Evolutionary conservation across 2,329 filamentous ascomycete genomes (phyloP), one percentile per base, ranked within the genome.

Genomic region (Diaporthe citriasiana): DNA sequence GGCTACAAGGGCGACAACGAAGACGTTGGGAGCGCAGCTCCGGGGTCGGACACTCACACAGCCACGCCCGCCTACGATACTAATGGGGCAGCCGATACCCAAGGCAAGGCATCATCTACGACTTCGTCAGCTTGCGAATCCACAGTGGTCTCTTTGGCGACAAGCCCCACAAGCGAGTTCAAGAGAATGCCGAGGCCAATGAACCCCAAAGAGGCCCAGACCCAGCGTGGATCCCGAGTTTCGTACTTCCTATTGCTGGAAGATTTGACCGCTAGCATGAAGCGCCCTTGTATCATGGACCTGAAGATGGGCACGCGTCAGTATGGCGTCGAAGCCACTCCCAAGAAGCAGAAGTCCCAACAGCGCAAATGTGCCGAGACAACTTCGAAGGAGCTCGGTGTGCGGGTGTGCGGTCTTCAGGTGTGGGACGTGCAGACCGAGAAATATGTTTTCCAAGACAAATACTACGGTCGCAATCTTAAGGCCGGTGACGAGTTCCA

Each of bases 291-390:
- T 83, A 97, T 99, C 74, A 93, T 99, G 83, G 97, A 99, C 81
- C 87, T 99, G 76, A 99, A 99, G 82, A 99, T 99, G 97, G 97
- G 97, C 27, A 99, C 97, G 10, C 92, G 97, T 2, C 97, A 99
- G 81, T 98, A 98, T 81, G 97, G 97, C 10, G 91, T 98, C 17
- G 95, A 98, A 78, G 97, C 97, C 2, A 92, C 90, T 70, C 92
- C 95, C 56, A 97, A 97, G 86, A 99, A 99, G 83, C 94, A 95
- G 80, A 92, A 93, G 75, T 98, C 97, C 0, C 97, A 99, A 82
- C 91, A 94, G 73, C 92, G 94, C 78, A 99, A 99, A 83, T 98
- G 97, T 82, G 93, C 94, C 77, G 93, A 90, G 76, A 99, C 97
- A 0, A 99, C 97, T 0, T 98, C 97, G 10, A 92, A 93, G 74